Conservation (phyloP, 768 basidiomycete species). For the Trametes punicea region DNA sequence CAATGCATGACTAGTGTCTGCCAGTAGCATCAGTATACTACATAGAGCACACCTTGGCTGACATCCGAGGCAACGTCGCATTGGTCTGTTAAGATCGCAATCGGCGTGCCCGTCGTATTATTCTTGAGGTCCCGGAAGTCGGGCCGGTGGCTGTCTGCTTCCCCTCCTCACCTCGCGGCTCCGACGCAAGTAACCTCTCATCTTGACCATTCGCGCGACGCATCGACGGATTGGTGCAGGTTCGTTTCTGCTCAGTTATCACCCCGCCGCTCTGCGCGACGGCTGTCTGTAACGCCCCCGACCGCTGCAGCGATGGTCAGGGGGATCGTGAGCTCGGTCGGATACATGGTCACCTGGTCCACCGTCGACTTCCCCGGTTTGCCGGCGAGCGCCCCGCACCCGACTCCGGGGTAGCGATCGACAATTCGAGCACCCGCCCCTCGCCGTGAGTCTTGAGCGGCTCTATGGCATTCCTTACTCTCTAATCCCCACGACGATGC, state of each 20-base stretch:
- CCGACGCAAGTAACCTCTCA: background rate
- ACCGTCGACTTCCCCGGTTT: conserved; percentile 1
- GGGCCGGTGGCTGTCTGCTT: background rate
- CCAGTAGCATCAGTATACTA: too few species aligned
- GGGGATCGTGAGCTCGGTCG: background rate
- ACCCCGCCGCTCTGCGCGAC: background rate
- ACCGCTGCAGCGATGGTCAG: background rate
- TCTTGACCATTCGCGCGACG: background rate
- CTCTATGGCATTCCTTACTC: too few species aligned
- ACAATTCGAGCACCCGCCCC: background rate
- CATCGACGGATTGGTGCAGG: background rate
- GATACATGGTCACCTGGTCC: conserved; percentile 7
- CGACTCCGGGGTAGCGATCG: background rate
- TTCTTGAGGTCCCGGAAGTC: background rate
- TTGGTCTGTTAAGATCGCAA: too few species aligned
- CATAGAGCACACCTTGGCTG: too few species aligned
- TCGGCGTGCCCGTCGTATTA: too few species aligned
- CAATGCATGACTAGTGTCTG: too few species aligned
- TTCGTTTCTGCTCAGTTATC: background rate
- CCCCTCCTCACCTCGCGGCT: background rate
- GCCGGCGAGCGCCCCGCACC: conserved; percentile 11
- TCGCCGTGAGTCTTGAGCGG: background rate
- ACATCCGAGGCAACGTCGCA: too few species aligned
- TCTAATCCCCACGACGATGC: background rate
- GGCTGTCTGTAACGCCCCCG: background rate